Conservation (phyloP, 164 flowering plant genomes). For the Tetrastigma voinierianum region DNA sequence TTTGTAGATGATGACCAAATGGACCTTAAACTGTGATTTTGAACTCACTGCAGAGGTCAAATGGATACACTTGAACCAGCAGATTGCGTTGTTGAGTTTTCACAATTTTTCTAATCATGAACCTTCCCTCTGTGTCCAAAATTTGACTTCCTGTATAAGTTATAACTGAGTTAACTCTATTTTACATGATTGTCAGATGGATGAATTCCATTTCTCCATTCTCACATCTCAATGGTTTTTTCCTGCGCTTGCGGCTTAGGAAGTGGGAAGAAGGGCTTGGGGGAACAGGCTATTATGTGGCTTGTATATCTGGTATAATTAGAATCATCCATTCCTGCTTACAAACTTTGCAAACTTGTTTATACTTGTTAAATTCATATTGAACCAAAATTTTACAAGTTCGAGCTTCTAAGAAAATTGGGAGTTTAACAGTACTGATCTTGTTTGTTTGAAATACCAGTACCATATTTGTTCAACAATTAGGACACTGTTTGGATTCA, state of each 20-base stretch:
- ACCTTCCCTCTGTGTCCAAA: background rate
- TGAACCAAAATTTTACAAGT: no score
- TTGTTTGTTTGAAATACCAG: no score
- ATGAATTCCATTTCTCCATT: conserved; percentile 40
- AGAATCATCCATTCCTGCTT: background rate
- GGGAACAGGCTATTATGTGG: conserved; percentile 75
- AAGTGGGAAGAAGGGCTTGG: conserved; percentile 67
- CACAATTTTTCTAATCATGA: background rate
- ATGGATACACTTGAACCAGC: background rate
- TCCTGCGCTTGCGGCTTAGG: conserved; percentile 67
- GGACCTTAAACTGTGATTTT: background rate
- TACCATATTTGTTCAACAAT: no score
- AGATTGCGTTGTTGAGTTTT: background rate
- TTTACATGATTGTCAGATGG: conserved; percentile 51
- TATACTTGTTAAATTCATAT: background rate
- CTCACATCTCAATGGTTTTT: conserved; percentile 62
- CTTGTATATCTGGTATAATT: conserved; percentile 60
- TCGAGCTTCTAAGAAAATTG: no score
- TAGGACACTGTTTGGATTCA: no score
- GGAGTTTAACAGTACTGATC: no score
- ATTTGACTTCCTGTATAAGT: background rate
- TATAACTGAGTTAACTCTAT: background rate
- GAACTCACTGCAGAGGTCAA: background rate
- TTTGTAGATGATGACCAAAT: no score
- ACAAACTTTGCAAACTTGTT: background rate